Percentiles rank a stretch among this genome's conserved stretches.
Conservation (phyloP, 208 protist species). For the Crithidia mellificae region DNA sequence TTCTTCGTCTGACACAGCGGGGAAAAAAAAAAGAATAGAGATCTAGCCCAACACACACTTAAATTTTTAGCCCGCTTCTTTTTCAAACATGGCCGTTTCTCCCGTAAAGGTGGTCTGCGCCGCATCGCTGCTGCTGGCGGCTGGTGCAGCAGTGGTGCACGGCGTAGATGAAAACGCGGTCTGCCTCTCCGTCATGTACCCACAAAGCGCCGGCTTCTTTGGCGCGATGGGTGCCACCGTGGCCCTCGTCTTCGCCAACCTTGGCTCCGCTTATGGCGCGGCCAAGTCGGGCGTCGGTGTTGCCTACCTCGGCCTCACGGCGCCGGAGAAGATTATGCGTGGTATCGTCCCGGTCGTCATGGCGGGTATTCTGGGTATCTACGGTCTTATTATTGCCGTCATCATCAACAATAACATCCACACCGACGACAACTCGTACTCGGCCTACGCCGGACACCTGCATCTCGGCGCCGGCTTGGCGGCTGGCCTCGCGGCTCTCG, state of each 20-base stretch:
- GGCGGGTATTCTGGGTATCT: conserved; percentile 99
- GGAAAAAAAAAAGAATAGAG: too few species aligned
- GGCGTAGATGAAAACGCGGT: conserved; percentile 23
- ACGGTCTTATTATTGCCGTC: conserved; percentile 99
- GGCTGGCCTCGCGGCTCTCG: conserved; percentile 94
- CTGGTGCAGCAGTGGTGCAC: conserved; percentile 8
- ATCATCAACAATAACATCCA: conserved; percentile 96
- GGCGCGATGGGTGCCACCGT: conserved; percentile 73
- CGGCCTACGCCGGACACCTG: conserved; percentile 88
- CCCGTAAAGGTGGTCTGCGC: conserved; percentile 14
- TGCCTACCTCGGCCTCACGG: conserved; percentile 95
- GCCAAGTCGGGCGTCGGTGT: conserved; percentile 98
- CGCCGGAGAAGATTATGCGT: conserved; percentile 96
- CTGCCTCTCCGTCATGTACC: conserved; percentile 81
- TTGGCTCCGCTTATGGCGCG: conserved; percentile 99
- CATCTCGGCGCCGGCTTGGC: conserved; percentile 97
- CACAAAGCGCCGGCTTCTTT: conserved; percentile 79
- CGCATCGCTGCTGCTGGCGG: conserved; percentile 17
- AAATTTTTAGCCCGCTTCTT: background rate
- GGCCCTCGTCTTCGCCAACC: conserved; percentile 90
- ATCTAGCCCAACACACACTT: background rate
- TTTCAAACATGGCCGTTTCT: conserved; percentile 12
- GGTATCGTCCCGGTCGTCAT: conserved; percentile 94
- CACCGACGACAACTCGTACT: conserved; percentile 75
- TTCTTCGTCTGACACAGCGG: too few species aligned